phyloP scores from a whole-genome alignment of 306 rosid genomes.

The Pachyrhizus erosus region DNA sequence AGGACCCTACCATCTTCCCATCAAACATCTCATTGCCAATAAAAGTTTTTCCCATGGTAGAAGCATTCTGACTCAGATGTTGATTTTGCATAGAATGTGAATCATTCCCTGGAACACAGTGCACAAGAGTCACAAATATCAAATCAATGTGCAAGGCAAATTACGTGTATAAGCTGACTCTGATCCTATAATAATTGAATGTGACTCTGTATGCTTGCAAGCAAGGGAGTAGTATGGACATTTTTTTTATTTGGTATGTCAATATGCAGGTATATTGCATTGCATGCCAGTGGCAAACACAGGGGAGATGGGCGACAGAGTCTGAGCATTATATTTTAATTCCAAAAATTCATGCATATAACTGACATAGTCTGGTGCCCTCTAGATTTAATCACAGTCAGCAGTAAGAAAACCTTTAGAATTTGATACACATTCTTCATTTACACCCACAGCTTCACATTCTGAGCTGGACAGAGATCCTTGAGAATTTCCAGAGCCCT shows the following conservation, averaged over 20 bases:
- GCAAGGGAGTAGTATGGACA: not conserved
- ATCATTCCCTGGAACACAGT: slow-evolving; percentile 60
- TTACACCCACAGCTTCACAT: slow-evolving; percentile 51
- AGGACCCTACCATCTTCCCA: slow-evolving; percentile 71
- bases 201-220: not conserved
- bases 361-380: not conserved
- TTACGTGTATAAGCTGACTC: slow-evolving; percentile 1
- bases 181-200: slow-evolving; percentile 7
- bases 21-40: slow-evolving; percentile 65
- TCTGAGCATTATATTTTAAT: not conserved
- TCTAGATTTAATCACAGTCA: not conserved
- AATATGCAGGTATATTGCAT: not conserved
- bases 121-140: not conserved
- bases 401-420: slow-evolving; percentile 54
- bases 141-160: not conserved
- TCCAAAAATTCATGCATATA: slow-evolving; percentile 3
- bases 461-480: slow-evolving; percentile 55
- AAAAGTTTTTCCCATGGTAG: slow-evolving; percentile 64
- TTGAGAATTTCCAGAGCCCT: slow-evolving; percentile 53
- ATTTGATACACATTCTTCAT: slow-evolving; percentile 60
- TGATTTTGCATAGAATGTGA: slow-evolving; percentile 50
- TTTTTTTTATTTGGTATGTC: not conserved
- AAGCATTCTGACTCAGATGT: slow-evolving; percentile 54
- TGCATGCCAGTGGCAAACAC: not conserved
- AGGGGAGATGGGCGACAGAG: not conserved